These are phyloP conservation scores for Aspergillus aculeatus DNA, from an alignment of 2,329 filamentous ascomycete genomes.

Conservation along the genomic window DNA sequence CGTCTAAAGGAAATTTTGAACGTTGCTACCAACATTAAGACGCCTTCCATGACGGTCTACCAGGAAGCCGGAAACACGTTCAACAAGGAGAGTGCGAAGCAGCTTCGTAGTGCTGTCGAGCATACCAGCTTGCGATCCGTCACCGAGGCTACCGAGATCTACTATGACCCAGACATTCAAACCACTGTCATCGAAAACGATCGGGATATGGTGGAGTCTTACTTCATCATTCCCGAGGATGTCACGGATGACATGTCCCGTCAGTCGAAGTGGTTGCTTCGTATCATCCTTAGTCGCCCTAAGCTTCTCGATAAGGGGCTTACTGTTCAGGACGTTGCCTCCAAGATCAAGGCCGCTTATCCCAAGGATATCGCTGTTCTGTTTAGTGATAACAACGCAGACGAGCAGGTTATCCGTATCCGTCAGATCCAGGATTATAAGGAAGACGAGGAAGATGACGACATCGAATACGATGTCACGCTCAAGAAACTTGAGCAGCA, in stretches of 20 bases:
- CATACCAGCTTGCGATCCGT: conserved; percentile 92
- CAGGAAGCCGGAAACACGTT: conserved; percentile 61
- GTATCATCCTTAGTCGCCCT: conserved; percentile 87
- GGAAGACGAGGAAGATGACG: conserved; percentile 70
- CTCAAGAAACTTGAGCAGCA: conserved; percentile 89
- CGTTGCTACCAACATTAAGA: conserved; percentile 97
- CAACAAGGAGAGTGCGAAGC: conserved; percentile 78
- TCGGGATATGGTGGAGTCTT: conserved; percentile 91
- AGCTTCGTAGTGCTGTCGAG: conserved; percentile 83
- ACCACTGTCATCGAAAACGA: conserved; percentile 84
- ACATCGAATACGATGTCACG: conserved; percentile 84
- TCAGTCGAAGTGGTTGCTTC: conserved; percentile 93
- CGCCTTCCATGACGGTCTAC: conserved; percentile 93
- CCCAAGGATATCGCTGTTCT: conserved; percentile 82
- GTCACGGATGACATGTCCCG: conserved; percentile 60
- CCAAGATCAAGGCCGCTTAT: conserved; percentile 86
- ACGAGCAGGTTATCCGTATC: conserved; percentile 90
- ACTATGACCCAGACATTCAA: conserved; percentile 91
- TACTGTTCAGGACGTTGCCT: conserved; percentile 85
- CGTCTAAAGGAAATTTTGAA: conserved; percentile 99
- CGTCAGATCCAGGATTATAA: conserved; percentile 71
- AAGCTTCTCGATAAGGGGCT: conserved; percentile 91
- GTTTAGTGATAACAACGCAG: conserved; percentile 97
- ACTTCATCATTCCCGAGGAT: conserved; percentile 91
- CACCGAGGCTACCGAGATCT: conserved; percentile 89